Base-by-base conservation (phyloP, 768 basidiomycete genomes). In the Xerocomellus amylosporus region DNA sequence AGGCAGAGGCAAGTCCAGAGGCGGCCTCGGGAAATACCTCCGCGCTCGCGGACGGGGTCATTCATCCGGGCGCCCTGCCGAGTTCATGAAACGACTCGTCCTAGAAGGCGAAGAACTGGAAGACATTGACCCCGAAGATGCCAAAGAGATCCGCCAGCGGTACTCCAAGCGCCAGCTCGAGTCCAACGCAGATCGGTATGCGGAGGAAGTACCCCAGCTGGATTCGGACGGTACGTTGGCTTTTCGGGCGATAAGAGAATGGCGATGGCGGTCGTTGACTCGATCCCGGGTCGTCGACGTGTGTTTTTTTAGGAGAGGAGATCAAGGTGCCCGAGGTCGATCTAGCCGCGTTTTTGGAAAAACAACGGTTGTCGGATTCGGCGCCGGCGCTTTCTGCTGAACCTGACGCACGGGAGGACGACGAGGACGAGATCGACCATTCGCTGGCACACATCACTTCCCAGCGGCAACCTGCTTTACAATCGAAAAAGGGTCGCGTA, bases 181-280 rank as follows among this genome's bases (percentile, higher is more conserved):
- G 4, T 78, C 85, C 5, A 92, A 93, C 64, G 84, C 76, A 0
- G 88, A 90, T 75, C 77, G 89, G 48, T 92, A 92, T 64, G 77
- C 64, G 15, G 89, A 91, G 69, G 79, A 80, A 19, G 86, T 83
- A 54, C 83, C 83, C 3, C 83, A 87, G 59, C 71, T 88, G 24
- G 84, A 80, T 63, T 84, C 86, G 2, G 87, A 90, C 67, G 88
- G 89, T 86, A 12, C 47, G 67, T 66, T 28, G 28, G 28, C 28
- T 28, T 28, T 28, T 28, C 2, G 28, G 28, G 28, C 8, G 28
- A 28, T 28, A 28, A 28, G 2, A 28, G 28, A 28, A 28, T 7
- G 8, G 13, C 19, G 14, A 15, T 17, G 44, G 17, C 19, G 46
- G n/a, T n/a, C 12, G 10, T 15, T 54, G 14, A 26, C 10, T 50